Conservation (phyloP, 2,329 filamentous ascomycete genomes). For the Ophiostoma ips region DNA sequence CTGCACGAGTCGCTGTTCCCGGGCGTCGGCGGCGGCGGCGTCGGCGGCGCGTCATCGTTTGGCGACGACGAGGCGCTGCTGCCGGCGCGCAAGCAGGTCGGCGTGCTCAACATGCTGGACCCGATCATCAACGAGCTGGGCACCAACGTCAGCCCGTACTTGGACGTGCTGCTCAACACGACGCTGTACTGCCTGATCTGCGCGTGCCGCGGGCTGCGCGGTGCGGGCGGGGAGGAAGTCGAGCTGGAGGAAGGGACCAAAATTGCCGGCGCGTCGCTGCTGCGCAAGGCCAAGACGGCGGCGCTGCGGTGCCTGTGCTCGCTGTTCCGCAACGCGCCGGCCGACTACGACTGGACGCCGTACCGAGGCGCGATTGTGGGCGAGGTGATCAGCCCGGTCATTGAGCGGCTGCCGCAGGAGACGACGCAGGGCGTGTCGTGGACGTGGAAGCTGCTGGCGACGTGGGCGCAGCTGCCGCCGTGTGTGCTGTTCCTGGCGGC, state of each 20-base stretch:
- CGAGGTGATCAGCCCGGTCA: conserved; percentile 62
- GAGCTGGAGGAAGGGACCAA: no score
- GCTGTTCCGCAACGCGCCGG: conserved; percentile 58
- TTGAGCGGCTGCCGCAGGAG: conserved; percentile 68
- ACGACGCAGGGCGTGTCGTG: conserved; percentile 82
- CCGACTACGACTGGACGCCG: conserved; percentile 49
- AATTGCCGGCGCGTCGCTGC: conserved; percentile 39
- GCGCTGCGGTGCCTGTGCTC: conserved; percentile 73
- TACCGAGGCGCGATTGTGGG: conserved; percentile 59
- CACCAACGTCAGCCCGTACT: conserved; percentile 53
- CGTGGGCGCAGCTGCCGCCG: conserved; percentile 58
- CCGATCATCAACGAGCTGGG: conserved; percentile 77
- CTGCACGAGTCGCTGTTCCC: conserved; percentile 40
- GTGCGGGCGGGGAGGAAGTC: conserved; percentile 18
- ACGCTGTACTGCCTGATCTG: conserved; percentile 69
- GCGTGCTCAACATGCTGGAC: conserved; percentile 82
- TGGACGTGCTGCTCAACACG: conserved; percentile 56
- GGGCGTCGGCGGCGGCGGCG: no score
- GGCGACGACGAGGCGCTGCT: conserved; percentile 26
- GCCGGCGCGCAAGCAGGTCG: conserved; percentile 65
- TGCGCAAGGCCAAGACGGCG: conserved; percentile 51
- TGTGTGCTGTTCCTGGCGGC: conserved; percentile 53
- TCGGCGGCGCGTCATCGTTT: no score
- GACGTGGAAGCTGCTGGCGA: conserved; percentile 63
- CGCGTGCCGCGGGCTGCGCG: conserved; percentile 43